Evolutionary conservation across 768 basidiomycete species (phyloP), one percentile per base, ranked within the genome.

Genomic region (Auricularia cornea): DNA sequence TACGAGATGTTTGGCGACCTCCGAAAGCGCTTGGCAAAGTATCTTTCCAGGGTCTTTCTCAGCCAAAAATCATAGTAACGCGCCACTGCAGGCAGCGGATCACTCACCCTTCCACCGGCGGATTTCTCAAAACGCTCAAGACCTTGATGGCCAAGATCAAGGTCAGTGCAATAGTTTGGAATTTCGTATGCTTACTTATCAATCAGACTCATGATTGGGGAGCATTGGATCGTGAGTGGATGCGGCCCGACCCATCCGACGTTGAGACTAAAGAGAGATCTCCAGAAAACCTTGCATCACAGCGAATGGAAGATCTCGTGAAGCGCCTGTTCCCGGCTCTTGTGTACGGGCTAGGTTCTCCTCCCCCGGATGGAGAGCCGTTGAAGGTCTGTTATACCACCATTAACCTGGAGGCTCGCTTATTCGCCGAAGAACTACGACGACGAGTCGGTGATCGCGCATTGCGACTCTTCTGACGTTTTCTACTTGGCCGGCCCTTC

Each of bases 131-230:
- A 41, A 75, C 79, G 2, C 73, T 87, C 68, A 87, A 87, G 70
- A 83, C 83, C 0, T 65, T 87, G 54, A 87, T 87, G 85, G 85
- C 85, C 5, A 87, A 87, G 63, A 67, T 87, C 44, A 87, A 86
- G 78, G 85, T 83, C n/a, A 59, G 57, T 63, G 63, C 62, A n/a
- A 61, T 33, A 63, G n/a, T 1, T 38, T 26, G 23, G 14, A 59
- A 14, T 29, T n/a, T 62, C 59, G 20, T 41, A 31, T 18, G 18
- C n/a, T 38, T 48, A 28, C 35, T 59, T 62, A 56, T 31, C 14
- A 10, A 18, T 48, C 62, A 85, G 85, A 79, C 82, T 2, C 85
- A 85, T 38, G 86, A 87, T 64, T 87, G 86, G 85, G 83, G 83
- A 18, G 76, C 85, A 0, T 73, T 86, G 59, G 85, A 85, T 57